These are phyloP conservation scores for Pueraria montana DNA, from an alignment of 306 rosid species.

Conservation along the genomic window DNA sequence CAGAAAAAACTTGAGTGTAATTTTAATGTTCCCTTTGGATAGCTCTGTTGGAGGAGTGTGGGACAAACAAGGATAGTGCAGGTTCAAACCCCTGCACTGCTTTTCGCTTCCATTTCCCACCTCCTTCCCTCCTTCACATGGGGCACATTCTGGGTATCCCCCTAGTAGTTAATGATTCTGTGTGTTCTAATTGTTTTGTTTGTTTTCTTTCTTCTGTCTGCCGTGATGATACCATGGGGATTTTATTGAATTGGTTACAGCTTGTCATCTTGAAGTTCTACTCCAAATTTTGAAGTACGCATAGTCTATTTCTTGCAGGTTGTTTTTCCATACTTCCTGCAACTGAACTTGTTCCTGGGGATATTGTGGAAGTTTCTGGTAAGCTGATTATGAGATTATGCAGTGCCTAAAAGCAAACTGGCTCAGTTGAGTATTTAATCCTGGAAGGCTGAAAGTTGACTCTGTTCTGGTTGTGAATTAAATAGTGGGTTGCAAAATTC, in stretches of 20 bases:
- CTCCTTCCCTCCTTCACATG: not conserved
- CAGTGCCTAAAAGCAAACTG: slow-evolving; percentile 43
- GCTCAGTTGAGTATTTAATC: slow-evolving; percentile 43
- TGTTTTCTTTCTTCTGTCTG: slow-evolving; percentile 27
- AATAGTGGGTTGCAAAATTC: slow-evolving; percentile 97
- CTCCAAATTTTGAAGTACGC: slow-evolving; percentile 30
- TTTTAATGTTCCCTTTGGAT: slow-evolving; percentile 22
- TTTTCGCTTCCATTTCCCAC: slow-evolving; percentile 3
- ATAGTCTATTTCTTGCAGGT: slow-evolving; percentile 67
- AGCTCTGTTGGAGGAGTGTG: not conserved
- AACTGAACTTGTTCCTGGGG: slow-evolving; percentile 94
- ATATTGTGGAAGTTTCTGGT: slow-evolving; percentile 95
- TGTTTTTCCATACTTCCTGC: slow-evolving; percentile 97
- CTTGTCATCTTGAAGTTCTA: slow-evolving; percentile 36
- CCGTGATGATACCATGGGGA: slow-evolving; percentile 19
- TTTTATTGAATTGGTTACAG: slow-evolving; percentile 38
- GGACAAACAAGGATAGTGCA: not conserved
- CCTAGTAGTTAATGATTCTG: not conserved
- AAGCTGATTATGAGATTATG: slow-evolving; percentile 51
- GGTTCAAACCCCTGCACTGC: slow-evolving; percentile 8
- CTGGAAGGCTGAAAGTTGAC: slow-evolving; percentile 38
- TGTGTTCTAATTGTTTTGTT: slow-evolving; percentile 36
- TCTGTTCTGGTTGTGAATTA: slow-evolving; percentile 51
- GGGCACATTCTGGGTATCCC: not conserved
- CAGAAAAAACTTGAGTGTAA: not conserved